A percentile compares a stretch with the other conserved stretches of the same genome.
Conservation (phyloP, 495 filamentous ascomycete species). For the Hypoxylon lienhwacheense region DNA sequence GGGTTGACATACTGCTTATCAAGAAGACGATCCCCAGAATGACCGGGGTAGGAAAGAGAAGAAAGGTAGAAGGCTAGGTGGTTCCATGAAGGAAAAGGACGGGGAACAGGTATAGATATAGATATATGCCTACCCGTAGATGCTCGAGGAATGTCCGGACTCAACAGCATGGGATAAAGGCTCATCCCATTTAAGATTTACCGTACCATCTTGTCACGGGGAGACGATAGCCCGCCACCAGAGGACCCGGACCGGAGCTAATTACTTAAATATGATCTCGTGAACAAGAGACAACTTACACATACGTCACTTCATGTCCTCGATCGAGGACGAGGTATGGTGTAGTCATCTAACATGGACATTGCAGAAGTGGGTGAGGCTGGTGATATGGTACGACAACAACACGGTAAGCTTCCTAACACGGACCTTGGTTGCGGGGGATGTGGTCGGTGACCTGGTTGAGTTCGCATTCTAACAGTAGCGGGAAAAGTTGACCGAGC, state of each 20-base stretch:
- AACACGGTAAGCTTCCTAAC: conserved; percentile 14
- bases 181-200: conserved; percentile 25
- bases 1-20: background rate
- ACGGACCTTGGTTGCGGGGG: conserved; percentile 24
- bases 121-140: no score
- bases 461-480: conserved; percentile 8
- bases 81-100: conserved; percentile 1
- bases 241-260: conserved; percentile 8
- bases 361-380: background rate
- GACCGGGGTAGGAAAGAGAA: background rate
- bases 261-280: conserved; percentile 4
- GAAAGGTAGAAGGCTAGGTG: background rate
- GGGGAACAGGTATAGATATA: background rate
- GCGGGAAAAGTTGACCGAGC: background rate
- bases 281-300: conserved; percentile 8
- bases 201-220: background rate
- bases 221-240: conserved; percentile 2
- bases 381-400: conserved; percentile 18
- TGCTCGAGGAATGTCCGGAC: background rate
- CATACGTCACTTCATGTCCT: background rate
- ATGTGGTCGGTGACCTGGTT: background rate
- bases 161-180: background rate
- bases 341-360: background rate
- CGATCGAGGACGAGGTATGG: background rate
- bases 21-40: background rate